Percentiles rank a stretch among this genome's conserved stretches.
Evolutionary conservation across 2,329 filamentous ascomycete genomes (phyloP).

Genomic region (Alternaria angustiovoidea): DNA sequence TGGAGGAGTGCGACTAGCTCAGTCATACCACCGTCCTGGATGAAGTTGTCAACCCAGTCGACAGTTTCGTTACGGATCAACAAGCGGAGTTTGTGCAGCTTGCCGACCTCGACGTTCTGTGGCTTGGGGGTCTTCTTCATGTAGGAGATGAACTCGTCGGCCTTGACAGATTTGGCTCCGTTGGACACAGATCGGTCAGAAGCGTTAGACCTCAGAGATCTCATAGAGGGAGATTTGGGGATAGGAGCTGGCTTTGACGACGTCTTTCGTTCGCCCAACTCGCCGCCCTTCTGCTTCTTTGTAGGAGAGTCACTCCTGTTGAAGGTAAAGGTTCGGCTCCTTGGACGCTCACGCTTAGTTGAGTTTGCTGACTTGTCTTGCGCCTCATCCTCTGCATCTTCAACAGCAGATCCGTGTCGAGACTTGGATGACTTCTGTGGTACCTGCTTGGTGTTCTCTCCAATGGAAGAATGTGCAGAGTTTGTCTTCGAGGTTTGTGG

Average conservation of each 20-base stretch:
- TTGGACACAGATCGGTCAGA: slow-evolving; percentile 69
- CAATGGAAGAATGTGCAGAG: slow-evolving; percentile 51
- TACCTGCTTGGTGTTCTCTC: slow-evolving; percentile 55
- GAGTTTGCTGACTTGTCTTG: slow-evolving; percentile 34
- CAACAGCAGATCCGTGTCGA: slow-evolving; percentile 37
- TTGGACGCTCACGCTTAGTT: slow-evolving; percentile 59
- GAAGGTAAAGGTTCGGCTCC: slow-evolving; percentile 82
- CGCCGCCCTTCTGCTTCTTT: slow-evolving; percentile 75
- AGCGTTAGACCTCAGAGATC: slow-evolving; percentile 62
- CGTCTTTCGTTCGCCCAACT: slow-evolving; percentile 59
- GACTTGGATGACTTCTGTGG: slow-evolving; percentile 51
- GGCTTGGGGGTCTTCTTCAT: slow-evolving; percentile 82
- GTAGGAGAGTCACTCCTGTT: slow-evolving; percentile 74
- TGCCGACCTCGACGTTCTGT: slow-evolving; percentile 87
- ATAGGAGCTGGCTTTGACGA: slow-evolving; percentile 76
- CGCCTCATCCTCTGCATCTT: slow-evolving; percentile 22
- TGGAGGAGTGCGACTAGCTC: slow-evolving; percentile 87
- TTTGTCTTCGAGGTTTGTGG: slow-evolving; percentile 58
- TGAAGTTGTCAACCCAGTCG: slow-evolving; percentile 92
- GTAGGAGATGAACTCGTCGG: slow-evolving; percentile 86
- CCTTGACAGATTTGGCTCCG: slow-evolving; percentile 76
- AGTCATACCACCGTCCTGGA: slow-evolving; percentile 87
- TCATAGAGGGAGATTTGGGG: slow-evolving; percentile 69
- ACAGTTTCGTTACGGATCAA: slow-evolving; percentile 94
- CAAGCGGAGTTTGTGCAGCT: slow-evolving; percentile 89